These are phyloP conservation scores for Coemansia sp. DNA, from an alignment of 192 early-diverging fungal genomes.

Conservation along the genomic window DNA sequence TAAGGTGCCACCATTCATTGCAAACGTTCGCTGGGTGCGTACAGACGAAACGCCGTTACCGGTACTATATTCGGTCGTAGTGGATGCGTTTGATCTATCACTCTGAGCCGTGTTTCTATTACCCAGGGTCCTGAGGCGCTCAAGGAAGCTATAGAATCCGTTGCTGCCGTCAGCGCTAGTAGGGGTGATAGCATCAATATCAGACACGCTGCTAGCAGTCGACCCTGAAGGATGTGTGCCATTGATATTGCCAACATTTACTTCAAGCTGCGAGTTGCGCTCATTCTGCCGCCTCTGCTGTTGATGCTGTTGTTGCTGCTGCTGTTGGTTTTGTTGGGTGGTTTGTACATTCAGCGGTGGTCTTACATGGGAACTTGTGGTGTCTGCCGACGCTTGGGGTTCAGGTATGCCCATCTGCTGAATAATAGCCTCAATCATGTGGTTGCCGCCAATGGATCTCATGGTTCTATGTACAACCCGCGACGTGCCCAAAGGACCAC, in stretches of 20 bases:
- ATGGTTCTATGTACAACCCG: conserved; percentile 8
- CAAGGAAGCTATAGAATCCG: conserved; percentile 13
- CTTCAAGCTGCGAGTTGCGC: neutral
- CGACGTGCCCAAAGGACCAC: neutral
- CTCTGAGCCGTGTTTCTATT: conserved; percentile 27
- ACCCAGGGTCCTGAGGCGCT: conserved; percentile 13
- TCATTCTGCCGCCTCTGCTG: neutral
- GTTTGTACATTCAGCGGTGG: neutral
- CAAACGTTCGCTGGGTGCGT: neutral
- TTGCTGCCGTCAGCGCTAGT: conserved; percentile 1
- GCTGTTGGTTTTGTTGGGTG: neutral
- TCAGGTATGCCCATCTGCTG: neutral
- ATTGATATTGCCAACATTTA: neutral
- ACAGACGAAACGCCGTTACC: neutral
- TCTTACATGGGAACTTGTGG: neutral
- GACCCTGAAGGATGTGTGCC: neutral
- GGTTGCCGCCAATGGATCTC: conserved; percentile 1
- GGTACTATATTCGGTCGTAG: conserved; percentile 42
- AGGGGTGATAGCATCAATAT: neutral
- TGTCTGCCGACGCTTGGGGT: neutral
- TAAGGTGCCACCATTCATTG: neutral
- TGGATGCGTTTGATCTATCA: conserved; percentile 38
- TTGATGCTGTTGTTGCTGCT: neutral
- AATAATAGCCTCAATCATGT: conserved; percentile 7
- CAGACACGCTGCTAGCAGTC: neutral